Base-by-base conservation (phyloP, 352 stramenopile species). In the Pythium sukuiense region DNA sequence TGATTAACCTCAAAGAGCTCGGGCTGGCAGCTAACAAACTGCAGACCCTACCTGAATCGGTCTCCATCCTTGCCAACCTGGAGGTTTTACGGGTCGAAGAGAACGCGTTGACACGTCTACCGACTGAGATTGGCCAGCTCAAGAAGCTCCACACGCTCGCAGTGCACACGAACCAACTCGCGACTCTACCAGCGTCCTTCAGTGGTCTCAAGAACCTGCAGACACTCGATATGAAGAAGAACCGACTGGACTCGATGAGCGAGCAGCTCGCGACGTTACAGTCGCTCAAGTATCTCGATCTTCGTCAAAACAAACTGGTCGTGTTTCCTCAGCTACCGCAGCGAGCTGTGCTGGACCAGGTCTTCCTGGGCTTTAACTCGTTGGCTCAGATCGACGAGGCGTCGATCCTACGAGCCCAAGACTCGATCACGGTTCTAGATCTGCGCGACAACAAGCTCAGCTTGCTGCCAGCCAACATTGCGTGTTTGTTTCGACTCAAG, bases 381-480 rank as follows among this genome's bases (percentile, higher is more conserved):
- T 79, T 96, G 6, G 61, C 72, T 4, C 73, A 56, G 35, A 80
- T 94, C 39, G 73, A 92, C 45, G 81, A 88, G 33, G 59, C 62
- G 0, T 89, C 81, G 5, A 74, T 93, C 6, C 61, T 89, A 24
- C 75, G 81, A 4, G 76, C 77, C 9, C 83, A 91, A 59, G 71
- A 93, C 46, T 80, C 79, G 14, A 72, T 93, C 55, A 93, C 84
- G 0, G 74, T 96, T 1, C 65, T 96, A 30, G 87, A 96, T 32
- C 69, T 94, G 48, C 74, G 86, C 1, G 86, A 96, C 72, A 96
- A 96, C 68, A 93, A 94, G 52, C 73, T 96, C 16, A 69, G 52
- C 27, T 46, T 13, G 30, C 63, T 96, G 18, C 83, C 85, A 0
- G 76, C 65, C 1, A 83, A 79, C 29, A 69, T 92, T 6, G 85